These are phyloP conservation scores for Moesziomyces globuligerus DNA, from an alignment of 1,284 basidiomycete species.

Conservation along the genomic window DNA sequence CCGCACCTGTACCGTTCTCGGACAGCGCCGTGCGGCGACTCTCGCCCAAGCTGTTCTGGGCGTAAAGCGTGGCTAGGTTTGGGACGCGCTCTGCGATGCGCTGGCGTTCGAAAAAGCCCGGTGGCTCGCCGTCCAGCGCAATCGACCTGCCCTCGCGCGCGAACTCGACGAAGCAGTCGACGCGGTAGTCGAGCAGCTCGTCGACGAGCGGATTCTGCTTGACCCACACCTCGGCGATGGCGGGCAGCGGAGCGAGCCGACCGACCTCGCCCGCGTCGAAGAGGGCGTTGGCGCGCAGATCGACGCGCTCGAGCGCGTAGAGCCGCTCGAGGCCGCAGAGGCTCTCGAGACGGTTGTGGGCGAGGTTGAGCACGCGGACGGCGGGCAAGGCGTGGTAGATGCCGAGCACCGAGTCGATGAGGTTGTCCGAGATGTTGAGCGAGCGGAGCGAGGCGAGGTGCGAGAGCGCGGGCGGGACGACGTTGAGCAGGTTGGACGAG, in stretches of 20 bases:
- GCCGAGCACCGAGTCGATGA: conserved; percentile 92
- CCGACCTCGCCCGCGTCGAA: conserved; percentile 87
- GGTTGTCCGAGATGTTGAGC: conserved; percentile 91
- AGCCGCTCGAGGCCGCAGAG: conserved; percentile 92
- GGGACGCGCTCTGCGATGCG: conserved; percentile 66
- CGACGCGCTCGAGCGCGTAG: conserved; percentile 81
- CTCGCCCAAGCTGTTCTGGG: background rate
- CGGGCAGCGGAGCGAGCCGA: conserved; percentile 80
- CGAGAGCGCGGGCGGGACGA: conserved; percentile 77
- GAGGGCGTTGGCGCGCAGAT: conserved; percentile 83
- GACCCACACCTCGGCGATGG: conserved; percentile 69
- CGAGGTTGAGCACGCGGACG: conserved; percentile 58
- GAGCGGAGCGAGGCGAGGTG: conserved; percentile 80
- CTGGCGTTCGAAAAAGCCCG: conserved; percentile 81
- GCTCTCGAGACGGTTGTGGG: conserved; percentile 84
- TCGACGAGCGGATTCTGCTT: conserved; percentile 55
- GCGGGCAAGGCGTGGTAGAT: conserved; percentile 67
- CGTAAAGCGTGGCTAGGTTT: conserved; percentile 3
- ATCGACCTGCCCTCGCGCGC: conserved; percentile 77
- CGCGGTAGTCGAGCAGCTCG: conserved; percentile 72
- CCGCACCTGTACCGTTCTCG: background rate
- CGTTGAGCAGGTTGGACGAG: conserved; percentile 68
- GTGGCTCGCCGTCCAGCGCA: conserved; percentile 76
- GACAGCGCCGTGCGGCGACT: background rate
- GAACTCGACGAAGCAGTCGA: conserved; percentile 83